phyloP scores from a whole-genome alignment of 306 rosid species.

The Acacia acuminata region DNA sequence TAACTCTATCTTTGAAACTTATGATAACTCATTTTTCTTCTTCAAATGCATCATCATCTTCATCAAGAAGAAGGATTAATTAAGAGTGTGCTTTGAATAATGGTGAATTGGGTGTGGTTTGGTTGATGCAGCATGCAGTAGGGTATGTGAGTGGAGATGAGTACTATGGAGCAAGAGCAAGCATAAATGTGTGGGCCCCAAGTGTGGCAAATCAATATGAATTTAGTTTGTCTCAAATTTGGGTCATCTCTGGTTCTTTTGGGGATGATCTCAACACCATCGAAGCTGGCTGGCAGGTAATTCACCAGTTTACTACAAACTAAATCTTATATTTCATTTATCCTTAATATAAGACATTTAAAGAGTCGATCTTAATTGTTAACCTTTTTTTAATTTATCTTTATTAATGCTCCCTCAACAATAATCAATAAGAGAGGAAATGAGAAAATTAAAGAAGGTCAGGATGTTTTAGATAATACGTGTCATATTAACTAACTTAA shows the following conservation, averaged over 20 bases:
- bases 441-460: no score
- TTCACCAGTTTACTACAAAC: slow-evolving; percentile 26
- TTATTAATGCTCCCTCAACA: no score
- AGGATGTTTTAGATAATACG: no score
- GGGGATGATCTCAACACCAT: slow-evolving; percentile 95
- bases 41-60: neutral
- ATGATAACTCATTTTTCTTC: neutral
- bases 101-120: no score
- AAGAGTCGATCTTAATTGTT: no score
- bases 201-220: slow-evolving; percentile 78
- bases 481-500: no score
- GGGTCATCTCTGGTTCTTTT: slow-evolving; percentile 98
- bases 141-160: slow-evolving; percentile 91
- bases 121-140: slow-evolving; percentile 80
- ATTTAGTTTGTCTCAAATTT: slow-evolving; percentile 96
- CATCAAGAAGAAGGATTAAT: neutral
- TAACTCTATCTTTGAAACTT: neutral
- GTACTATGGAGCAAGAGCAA: slow-evolving; percentile 92
- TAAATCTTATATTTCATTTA: no score
- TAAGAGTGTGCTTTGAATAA: neutral
- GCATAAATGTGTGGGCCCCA: slow-evolving; percentile 98
- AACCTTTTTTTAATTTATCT: no score
- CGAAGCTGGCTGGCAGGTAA: slow-evolving; percentile 99
- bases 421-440: no score
- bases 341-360: no score